Percentiles rank a stretch among this genome's conserved stretches.
Evolutionary conservation across 345 rosid genomes (phyloP).

Genomic region (Acer campestre): DNA sequence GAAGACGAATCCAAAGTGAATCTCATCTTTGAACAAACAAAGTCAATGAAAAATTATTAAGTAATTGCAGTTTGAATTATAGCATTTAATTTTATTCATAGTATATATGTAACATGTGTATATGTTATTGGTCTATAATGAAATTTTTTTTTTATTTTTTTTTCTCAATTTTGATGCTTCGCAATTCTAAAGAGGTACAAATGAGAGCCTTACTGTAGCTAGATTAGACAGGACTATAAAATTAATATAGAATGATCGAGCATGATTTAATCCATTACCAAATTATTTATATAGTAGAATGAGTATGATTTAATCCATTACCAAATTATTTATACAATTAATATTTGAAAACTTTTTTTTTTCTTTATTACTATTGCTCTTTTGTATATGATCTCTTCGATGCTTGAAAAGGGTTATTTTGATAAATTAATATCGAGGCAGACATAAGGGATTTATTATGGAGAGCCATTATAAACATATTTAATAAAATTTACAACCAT

Average conservation of each 20-base stretch:
- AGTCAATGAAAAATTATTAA: conserved; percentile 1
- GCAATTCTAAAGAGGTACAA: conserved; percentile 25
- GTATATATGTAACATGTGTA: not conserved
- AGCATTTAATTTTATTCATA: not conserved
- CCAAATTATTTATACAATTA: not conserved
- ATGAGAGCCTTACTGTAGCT: not conserved
- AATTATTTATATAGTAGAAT: not conserved
- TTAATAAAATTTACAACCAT: no score
- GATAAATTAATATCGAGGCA: conserved; percentile 3
- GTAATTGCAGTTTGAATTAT: not conserved
- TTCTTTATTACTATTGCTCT: not conserved
- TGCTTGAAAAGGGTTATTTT: not conserved
- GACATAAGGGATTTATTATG: not conserved
- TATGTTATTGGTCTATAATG: conserved; percentile 6
- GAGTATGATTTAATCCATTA: conserved; percentile 2
- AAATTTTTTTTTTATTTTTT: not conserved
- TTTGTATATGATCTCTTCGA: not conserved
- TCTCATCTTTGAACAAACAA: conserved; percentile 18
- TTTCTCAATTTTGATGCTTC: conserved; percentile 23
- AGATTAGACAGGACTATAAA: not conserved
- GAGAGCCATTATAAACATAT: not conserved
- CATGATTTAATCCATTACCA: not conserved
- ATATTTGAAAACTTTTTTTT: not conserved
- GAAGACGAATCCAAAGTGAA: conserved; percentile 18
- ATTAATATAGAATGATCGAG: conserved; percentile 2